Percentiles rank a stretch among this genome's conserved stretches.
These are phyloP conservation scores for Alternaria arborescens DNA, from an alignment of 2,329 filamentous ascomycete genomes.

Conservation along the genomic window DNA sequence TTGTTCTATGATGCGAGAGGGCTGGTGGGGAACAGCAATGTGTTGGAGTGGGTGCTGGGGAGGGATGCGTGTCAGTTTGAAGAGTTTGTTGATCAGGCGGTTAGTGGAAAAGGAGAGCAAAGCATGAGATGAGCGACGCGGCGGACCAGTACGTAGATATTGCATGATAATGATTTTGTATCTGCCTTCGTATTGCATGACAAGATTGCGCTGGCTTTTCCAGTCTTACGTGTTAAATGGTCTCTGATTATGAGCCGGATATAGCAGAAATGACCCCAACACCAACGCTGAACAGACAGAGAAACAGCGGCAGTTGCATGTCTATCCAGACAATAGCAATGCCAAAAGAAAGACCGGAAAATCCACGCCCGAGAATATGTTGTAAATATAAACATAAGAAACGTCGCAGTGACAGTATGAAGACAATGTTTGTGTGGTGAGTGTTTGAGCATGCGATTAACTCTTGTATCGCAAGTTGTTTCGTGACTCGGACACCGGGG, in stretches of 20 bases:
- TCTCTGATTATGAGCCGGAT: neutral
- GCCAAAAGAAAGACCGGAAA: neutral
- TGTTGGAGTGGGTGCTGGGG: neutral
- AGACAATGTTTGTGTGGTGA: neutral
- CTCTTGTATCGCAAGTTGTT: neutral
- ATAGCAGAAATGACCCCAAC: constrained; percentile 9
- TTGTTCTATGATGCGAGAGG: neutral
- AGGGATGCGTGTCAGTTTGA: neutral
- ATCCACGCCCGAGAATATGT: neutral
- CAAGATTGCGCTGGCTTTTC: neutral
- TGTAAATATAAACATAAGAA: constrained; percentile 18
- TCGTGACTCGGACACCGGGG: neutral
- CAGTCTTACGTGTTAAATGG: neutral
- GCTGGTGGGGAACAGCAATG: neutral
- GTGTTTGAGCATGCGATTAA: neutral
- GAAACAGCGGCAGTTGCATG: neutral
- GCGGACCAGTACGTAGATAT: neutral
- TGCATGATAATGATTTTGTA: neutral
- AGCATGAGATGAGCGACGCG: neutral
- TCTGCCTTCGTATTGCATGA: neutral
- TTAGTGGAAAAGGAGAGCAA: neutral
- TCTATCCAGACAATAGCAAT: constrained; percentile 1
- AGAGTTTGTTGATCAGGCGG: neutral
- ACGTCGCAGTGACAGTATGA: constrained; percentile 15
- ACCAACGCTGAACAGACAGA: constrained; percentile 8